Evolutionary conservation across 148 eudicot genomes (phyloP).

Genomic region (Vaccinium corymbosum): DNA sequence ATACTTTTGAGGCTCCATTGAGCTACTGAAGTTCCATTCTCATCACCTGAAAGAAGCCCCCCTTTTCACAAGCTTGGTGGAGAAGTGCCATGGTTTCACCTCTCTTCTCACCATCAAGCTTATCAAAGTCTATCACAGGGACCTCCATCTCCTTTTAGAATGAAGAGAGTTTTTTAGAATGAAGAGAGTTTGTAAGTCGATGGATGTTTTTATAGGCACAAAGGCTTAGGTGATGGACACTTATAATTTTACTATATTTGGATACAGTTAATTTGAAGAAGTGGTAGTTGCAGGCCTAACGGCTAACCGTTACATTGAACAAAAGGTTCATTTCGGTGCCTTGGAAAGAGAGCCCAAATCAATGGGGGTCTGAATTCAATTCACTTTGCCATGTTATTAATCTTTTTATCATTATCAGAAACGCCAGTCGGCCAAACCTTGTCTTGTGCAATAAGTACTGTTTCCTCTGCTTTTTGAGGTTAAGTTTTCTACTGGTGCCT

Average conservation of each 20-base stretch:
- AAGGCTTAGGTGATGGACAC: background rate
- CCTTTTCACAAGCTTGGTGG: conserved; percentile 72
- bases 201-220: conserved; percentile 25
- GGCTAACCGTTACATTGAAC: conserved; percentile 6
- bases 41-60: conserved; percentile 80
- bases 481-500: background rate
- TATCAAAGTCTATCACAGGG: conserved; percentile 66
- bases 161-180: conserved; percentile 4
- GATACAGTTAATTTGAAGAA: conserved; percentile 16
- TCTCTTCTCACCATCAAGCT: conserved; percentile 63
- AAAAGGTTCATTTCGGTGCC: conserved; percentile 2
- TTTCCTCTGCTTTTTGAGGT: background rate
- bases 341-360: background rate
- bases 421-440: background rate
- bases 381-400: conserved; percentile 18
- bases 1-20: background rate
- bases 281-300: conserved; percentile 20
- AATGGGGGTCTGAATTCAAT: conserved; percentile 24
- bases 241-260: background rate
- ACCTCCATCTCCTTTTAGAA: conserved; percentile 44
- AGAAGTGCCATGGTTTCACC: conserved; percentile 63
- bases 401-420: background rate
- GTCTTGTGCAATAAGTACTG: background rate
- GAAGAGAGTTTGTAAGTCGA: conserved; percentile 10
- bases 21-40: too few species aligned